These are phyloP conservation scores for Nakazawaea anatomiae DNA, from an alignment of 805 yeast genomes.

Conservation along the genomic window DNA sequence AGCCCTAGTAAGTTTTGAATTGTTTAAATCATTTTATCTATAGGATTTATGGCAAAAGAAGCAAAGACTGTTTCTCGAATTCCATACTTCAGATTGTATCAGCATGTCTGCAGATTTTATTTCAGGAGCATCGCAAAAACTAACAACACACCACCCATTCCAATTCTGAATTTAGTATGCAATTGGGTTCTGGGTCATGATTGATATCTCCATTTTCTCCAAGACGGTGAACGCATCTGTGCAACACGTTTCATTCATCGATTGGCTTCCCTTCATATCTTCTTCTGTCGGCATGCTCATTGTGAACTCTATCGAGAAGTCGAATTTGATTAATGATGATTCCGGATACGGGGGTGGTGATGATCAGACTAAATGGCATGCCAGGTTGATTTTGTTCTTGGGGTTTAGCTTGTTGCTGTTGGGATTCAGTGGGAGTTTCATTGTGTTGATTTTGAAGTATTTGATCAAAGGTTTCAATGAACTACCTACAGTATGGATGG, in stretches of 20 bases:
- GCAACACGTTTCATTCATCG: constrained; percentile 86
- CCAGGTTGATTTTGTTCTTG: constrained; percentile 79
- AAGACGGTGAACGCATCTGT: constrained; percentile 78
- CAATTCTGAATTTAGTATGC: constrained; percentile 44
- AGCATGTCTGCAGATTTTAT: no score
- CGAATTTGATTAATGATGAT: constrained; percentile 42
- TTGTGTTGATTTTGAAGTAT: constrained; percentile 82
- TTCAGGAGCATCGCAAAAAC: background rate
- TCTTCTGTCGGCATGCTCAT: constrained; percentile 86
- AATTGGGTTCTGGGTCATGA: constrained; percentile 80
- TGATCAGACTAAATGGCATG: constrained; percentile 77
- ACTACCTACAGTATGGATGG: constrained; percentile 93
- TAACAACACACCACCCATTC: background rate
- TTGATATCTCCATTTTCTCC: constrained; percentile 86
- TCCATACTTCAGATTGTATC: no score
- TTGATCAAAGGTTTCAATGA: constrained; percentile 64
- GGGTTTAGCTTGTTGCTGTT: constrained; percentile 94
- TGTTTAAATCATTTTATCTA: no score
- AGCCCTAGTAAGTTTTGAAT: constrained; percentile 32
- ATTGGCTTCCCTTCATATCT: constrained; percentile 93
- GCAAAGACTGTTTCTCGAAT: no score
- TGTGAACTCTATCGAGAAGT: constrained; percentile 66
- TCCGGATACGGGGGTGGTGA: constrained; percentile 29
- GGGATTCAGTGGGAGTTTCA: constrained; percentile 88
- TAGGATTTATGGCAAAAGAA: no score